These are phyloP conservation scores for Anacardium occidentale DNA, from an alignment of 345 rosid species.

Conservation along the genomic window DNA sequence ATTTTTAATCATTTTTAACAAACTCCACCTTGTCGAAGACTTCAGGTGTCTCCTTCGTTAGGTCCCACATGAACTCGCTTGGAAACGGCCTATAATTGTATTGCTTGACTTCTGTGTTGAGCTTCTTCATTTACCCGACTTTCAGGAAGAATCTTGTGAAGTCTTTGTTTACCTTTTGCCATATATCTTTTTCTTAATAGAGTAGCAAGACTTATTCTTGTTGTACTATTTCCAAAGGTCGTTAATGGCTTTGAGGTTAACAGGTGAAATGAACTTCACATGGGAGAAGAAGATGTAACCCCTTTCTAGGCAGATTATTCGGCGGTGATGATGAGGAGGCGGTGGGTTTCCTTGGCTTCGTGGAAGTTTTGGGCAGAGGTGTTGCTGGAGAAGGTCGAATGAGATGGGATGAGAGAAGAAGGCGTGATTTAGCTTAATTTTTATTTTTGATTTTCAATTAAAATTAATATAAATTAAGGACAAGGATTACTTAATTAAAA, in stretches of 20 bases:
- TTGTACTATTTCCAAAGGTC: conserved; percentile 73
- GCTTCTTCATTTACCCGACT: conserved; percentile 94
- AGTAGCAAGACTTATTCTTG: conserved; percentile 68
- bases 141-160: conserved; percentile 71
- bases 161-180: conserved; percentile 62
- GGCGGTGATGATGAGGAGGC: conserved; percentile 68
- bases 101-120: conserved; percentile 78
- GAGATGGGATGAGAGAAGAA: conserved; percentile 43
- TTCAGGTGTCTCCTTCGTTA: conserved; percentile 61
- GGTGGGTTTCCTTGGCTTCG: conserved; percentile 82
- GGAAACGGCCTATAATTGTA: conserved; percentile 87
- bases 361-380: conserved; percentile 67
- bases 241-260: conserved; percentile 69
- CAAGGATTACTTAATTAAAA: too few relatives aligned
- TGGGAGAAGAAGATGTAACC: conserved; percentile 98
- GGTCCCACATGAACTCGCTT: conserved; percentile 79
- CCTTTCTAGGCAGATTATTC: conserved; percentile 77
- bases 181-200: conserved; percentile 67
- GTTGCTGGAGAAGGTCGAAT: conserved; percentile 62
- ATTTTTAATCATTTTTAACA: too few relatives aligned
- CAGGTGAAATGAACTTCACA: conserved; percentile 58
- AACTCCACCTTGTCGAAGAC: too few relatives aligned
- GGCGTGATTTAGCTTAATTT: too few relatives aligned
- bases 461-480: too few relatives aligned
- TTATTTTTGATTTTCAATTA: too few relatives aligned